These are phyloP conservation scores for Panellus pusillus DNA, from an alignment of 768 basidiomycete genomes.

Conservation along the genomic window DNA sequence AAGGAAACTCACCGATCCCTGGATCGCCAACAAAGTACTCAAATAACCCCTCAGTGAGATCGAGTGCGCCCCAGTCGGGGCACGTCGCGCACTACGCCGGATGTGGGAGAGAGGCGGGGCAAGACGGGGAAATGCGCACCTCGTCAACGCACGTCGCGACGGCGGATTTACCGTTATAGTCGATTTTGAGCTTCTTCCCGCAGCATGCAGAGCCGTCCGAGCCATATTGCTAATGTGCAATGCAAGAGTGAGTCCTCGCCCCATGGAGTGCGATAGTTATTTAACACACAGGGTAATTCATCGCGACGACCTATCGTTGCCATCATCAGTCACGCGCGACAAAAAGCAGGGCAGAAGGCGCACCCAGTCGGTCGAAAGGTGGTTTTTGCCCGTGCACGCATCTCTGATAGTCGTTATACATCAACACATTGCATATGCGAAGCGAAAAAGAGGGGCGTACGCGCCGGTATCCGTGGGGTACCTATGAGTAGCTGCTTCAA, in stretches of 20 bases:
- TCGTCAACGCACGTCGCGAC: conserved; percentile 6
- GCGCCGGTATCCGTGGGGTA: neutral
- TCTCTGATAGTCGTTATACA: neutral
- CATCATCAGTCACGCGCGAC: neutral
- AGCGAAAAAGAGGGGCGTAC: no score
- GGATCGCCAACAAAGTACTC: neutral
- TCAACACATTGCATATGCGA: no score
- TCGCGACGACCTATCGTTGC: neutral
- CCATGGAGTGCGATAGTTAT: neutral
- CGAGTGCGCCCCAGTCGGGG: neutral
- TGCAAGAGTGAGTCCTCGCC: neutral
- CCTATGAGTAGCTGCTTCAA: no score
- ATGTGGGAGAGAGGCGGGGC: neutral
- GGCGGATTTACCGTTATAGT: conserved; percentile 8
- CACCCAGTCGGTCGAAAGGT: conserved; percentile 2
- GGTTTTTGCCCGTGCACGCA: conserved; percentile 9
- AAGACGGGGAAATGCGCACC: neutral
- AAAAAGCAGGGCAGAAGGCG: neutral
- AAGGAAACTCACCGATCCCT: neutral
- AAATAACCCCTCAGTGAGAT: conserved; percentile 5
- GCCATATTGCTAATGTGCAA: conserved; percentile 8
- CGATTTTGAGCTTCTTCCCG: conserved; percentile 6
- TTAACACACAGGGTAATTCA: neutral
- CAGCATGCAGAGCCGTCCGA: conserved; percentile 1
- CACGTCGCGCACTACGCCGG: neutral